These are phyloP conservation scores for Cytospora piceicola DNA, from an alignment of 2,329 filamentous ascomycete species.

Conservation along the genomic window DNA sequence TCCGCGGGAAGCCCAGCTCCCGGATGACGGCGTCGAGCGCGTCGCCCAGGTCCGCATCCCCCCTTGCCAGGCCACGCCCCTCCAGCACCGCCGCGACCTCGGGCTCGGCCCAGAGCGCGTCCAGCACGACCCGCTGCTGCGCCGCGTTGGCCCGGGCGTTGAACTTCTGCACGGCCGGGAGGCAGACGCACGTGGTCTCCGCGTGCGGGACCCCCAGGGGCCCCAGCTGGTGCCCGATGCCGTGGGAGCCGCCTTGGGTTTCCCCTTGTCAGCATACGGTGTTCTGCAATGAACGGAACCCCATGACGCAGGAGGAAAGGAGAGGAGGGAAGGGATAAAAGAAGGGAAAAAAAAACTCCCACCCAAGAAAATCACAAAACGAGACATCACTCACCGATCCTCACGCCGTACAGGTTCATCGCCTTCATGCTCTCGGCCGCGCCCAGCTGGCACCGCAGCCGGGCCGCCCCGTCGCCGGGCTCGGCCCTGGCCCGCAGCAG, in stretches of 20 bases:
- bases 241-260: conserved; percentile 39
- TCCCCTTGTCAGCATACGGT: background rate
- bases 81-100: conserved; percentile 42
- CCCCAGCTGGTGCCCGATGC: conserved; percentile 48
- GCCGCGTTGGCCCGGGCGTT: conserved; percentile 47
- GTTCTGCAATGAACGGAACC: background rate
- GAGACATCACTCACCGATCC: conserved; percentile 32
- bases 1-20: conserved; percentile 54
- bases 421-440: conserved; percentile 52
- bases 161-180: conserved; percentile 57
- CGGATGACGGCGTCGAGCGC: conserved; percentile 52
- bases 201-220: conserved; percentile 40
- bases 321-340: no score
- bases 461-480: conserved; percentile 43
- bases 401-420: conserved; percentile 43
- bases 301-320: background rate
- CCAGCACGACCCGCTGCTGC: conserved; percentile 43
- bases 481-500: conserved; percentile 45
- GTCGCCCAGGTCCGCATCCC: conserved; percentile 50
- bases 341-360: no score
- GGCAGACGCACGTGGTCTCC: conserved; percentile 58
- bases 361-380: no score
- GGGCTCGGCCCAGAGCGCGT: conserved; percentile 43
- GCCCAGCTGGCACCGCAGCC: conserved; percentile 50
- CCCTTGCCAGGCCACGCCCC: conserved; percentile 33